A percentile compares a stretch with the other conserved stretches of the same genome.
These are phyloP conservation scores for Colletotrichum spaethianum DNA, from an alignment of 2,329 filamentous ascomycete species.

Conservation along the genomic window DNA sequence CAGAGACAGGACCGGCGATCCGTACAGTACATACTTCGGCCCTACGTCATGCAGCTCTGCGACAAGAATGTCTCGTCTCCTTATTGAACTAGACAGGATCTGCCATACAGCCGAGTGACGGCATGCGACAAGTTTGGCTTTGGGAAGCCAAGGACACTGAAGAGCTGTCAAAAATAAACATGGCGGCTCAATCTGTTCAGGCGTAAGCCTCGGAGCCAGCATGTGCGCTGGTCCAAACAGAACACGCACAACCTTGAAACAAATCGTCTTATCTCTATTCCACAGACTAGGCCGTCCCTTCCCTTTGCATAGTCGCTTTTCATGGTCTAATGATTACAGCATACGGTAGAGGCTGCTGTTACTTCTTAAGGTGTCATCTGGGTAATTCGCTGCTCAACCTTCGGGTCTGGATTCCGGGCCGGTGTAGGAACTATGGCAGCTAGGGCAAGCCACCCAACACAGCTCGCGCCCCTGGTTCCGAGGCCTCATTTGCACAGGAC, in stretches of 20 bases:
- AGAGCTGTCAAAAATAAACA: background rate
- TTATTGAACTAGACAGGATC: too few species aligned
- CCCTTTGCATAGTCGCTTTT: background rate
- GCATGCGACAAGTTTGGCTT: background rate
- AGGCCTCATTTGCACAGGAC: conserved; percentile 10
- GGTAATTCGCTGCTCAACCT: background rate
- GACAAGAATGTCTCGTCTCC: background rate
- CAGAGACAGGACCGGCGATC: background rate
- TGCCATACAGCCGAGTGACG: background rate
- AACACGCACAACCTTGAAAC: background rate
- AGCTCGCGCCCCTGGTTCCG: conserved; percentile 13
- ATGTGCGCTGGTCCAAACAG: background rate
- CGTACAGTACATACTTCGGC: background rate
- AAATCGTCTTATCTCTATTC: background rate
- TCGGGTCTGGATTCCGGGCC: background rate
- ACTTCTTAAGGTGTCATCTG: background rate
- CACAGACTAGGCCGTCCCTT: background rate
- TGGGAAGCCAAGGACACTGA: background rate
- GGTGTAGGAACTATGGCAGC: conserved; percentile 6
- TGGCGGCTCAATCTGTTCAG: background rate
- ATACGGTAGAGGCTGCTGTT: background rate
- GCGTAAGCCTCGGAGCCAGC: background rate
- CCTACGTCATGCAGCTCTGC: background rate
- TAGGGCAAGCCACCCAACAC: conserved; percentile 26
- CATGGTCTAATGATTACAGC: background rate